Conservation (phyloP, 495 filamentous ascomycete genomes). For the Talaromyces nanjingensis region DNA sequence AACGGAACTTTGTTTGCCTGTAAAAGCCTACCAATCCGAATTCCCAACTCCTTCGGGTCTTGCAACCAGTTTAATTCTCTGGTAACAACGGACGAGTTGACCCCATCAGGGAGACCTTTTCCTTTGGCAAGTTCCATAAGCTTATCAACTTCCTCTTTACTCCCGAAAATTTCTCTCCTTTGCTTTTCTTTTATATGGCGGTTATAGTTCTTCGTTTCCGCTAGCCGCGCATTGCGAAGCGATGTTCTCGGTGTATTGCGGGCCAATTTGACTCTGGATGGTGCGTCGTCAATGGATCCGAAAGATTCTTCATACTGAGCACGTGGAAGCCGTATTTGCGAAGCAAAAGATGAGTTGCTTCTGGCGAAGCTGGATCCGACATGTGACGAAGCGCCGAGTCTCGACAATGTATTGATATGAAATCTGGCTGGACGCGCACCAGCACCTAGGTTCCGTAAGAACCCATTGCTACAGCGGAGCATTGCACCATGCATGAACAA, state of each 20-base stretch:
- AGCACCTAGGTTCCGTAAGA: not conserved
- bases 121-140: constrained; percentile 7
- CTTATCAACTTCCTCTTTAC: not conserved
- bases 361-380: not conserved
- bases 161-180: not conserved
- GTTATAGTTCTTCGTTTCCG: not conserved
- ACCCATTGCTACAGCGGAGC: constrained; percentile 1
- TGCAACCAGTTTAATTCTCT: constrained; percentile 55
- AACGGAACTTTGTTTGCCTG: constrained; percentile 47
- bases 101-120: not conserved
- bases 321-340: not conserved
- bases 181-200: not conserved
- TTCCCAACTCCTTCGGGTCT: constrained; percentile 60
- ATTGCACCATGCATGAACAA: not conserved
- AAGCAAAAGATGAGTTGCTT: not conserved
- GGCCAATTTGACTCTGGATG: not conserved
- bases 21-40: constrained; percentile 53
- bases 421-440: not conserved
- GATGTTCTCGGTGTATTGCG: not conserved
- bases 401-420: not conserved
- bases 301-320: not conserved
- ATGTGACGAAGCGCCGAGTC: not conserved
- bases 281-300: not conserved
- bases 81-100: constrained; percentile 21
- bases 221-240: not conserved